Evolutionary conservation across 352 stramenopile genomes (phyloP), one percentile per base, ranked within the genome.

Genomic region (Globisporangium echinulatum): DNA sequence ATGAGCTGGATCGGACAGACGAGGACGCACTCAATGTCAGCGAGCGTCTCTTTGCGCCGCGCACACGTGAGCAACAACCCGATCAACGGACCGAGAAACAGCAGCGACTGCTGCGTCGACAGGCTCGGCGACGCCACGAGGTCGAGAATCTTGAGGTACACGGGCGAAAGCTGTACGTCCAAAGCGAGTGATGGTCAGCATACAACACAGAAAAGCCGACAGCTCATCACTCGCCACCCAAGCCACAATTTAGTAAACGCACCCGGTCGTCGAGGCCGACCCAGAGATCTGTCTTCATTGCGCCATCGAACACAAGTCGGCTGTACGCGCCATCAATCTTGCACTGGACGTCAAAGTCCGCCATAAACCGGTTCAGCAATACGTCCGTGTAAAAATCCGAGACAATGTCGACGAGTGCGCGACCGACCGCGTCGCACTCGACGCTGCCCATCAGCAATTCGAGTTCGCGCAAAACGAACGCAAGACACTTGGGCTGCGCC

Each of bases 1-100:
- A 85, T 76, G 44, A 87, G 52, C 38, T 82, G 72, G 46, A 87
- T 70, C 1, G 77, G 77, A 42, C 77, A 87, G 13, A 85, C 64
- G 15, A 87, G 54, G 0, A 87, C 63, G 19, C 69, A 74, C 36
- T 82, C 71, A n/a, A 84, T 79, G 14, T 69, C 64, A 13, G 55
- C 25, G 2, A 82, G 53, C 44, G 64, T 49, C 3, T 61, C 63
- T 11, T 55, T 69, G 39, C 65, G 70, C 10, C 71, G 64, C 17
- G 63, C 75, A 49, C 71, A 86, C n/a, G 64, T 62, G 5, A 87
- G 53, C 13, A 87, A 54, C 11, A 84, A 56, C 0, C 64, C 51
- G 1, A 82, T 61, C 5, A 87, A 52, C 7, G 69, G 60, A 15
- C 59, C 71, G 14, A 87, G 51, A 46, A 75, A 84, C 56, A 77